Percentiles rank a stretch among this genome's conserved stretches.
Evolutionary conservation across 129 eudicot species (phyloP).

Genomic region (Artemisia annua): DNA sequence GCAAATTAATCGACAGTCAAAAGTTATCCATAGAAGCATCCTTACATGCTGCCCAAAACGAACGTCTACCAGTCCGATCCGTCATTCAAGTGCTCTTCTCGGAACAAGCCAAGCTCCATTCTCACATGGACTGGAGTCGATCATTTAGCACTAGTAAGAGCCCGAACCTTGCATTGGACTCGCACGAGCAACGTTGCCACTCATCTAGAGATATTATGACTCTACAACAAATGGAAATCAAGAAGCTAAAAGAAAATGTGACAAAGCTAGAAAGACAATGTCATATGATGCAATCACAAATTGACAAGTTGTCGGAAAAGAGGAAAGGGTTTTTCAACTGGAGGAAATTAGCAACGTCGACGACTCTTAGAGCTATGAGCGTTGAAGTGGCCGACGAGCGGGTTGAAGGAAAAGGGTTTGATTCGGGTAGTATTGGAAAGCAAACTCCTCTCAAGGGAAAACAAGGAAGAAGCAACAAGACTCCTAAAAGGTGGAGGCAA

Average conservation of each 20-base stretch:
- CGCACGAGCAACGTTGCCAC: conserved; percentile 39
- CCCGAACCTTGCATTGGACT: conserved; percentile 42
- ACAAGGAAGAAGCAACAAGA: conserved; percentile 30
- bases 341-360: conserved; percentile 42
- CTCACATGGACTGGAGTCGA: conserved; percentile 54
- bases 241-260: conserved; percentile 66
- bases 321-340: conserved; percentile 64
- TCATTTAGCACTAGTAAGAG: conserved; percentile 45
- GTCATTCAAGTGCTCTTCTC: conserved; percentile 88
- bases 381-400: conserved; percentile 32
- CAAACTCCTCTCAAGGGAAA: conserved; percentile 56
- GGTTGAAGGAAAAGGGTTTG: conserved; percentile 37
- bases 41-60: conserved; percentile 81
- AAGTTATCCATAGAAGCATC: conserved; percentile 84
- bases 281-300: conserved; percentile 55
- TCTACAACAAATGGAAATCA: conserved; percentile 58
- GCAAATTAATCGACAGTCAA: conserved; percentile 64
- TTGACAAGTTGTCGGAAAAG: conserved; percentile 62
- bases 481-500: conserved; percentile 27
- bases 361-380: conserved; percentile 35
- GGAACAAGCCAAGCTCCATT: conserved; percentile 63
- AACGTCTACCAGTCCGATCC: conserved; percentile 78
- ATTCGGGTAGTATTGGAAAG: conserved; percentile 37
- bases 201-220: conserved; percentile 54
- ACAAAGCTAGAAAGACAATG: conserved; percentile 70